A percentile compares a stretch with the other conserved stretches of the same genome.
Evolutionary conservation across 306 rosid species (phyloP).

Genomic region (Potentilla sterilis): DNA sequence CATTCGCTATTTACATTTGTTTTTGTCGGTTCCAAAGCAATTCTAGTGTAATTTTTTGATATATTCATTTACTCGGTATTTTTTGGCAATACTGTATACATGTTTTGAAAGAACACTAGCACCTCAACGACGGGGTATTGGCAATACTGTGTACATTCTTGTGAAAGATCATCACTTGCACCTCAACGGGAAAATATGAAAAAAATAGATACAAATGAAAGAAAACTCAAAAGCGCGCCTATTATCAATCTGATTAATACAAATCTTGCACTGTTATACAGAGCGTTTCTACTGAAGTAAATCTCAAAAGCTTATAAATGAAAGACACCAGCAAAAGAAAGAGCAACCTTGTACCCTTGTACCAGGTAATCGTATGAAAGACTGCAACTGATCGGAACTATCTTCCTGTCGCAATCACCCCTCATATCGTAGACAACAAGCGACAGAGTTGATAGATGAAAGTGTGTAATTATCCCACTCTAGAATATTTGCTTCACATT

Average conservation of each 20-base stretch:
- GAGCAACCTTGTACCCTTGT: not conserved
- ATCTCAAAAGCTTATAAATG: not conserved
- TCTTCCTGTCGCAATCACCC: not conserved
- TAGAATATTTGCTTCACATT: not conserved
- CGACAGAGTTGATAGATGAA: not conserved
- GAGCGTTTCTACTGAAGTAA: not conserved
- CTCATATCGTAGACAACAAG: not conserved
- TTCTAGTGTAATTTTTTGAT: not conserved
- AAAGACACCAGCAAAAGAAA: not conserved
- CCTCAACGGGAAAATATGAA: no score
- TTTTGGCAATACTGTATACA: no score
- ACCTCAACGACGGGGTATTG: no score
- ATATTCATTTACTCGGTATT: not conserved
- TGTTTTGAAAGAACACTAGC: no score
- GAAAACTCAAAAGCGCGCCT: no score
- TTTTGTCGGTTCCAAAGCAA: not conserved
- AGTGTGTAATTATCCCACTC: not conserved
- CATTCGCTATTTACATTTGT: no score
- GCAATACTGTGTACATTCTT: no score
- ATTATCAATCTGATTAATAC: not conserved
- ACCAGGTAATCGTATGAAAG: not conserved
- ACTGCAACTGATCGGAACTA: not conserved
- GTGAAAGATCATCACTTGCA: no score
- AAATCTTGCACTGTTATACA: not conserved
- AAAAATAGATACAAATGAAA: not conserved